phyloP scores from a whole-genome alignment of 768 basidiomycete genomes.

The Mycena kentingensis region DNA sequence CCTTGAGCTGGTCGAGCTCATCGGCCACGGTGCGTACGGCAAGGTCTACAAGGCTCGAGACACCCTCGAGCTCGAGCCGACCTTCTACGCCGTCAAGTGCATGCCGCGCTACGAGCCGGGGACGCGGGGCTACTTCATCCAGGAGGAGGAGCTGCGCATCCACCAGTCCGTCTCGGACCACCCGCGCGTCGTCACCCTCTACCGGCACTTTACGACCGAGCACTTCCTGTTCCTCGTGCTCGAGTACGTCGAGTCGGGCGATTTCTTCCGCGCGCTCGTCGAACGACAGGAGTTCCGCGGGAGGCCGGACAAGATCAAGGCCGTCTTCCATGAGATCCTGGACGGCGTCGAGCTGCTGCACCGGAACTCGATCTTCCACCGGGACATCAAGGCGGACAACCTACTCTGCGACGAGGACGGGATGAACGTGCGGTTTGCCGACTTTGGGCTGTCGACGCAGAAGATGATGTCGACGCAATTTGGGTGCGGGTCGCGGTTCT shows the following conservation, averaged over 20 bases:
- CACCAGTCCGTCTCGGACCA: background rate
- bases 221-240: conserved; percentile 78
- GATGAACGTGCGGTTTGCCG: conserved; percentile 45
- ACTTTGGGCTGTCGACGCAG: conserved; percentile 53
- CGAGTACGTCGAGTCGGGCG: conserved; percentile 78
- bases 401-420: conserved; percentile 64
- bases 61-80: conserved; percentile 23
- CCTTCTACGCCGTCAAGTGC: background rate
- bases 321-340: conserved; percentile 74
- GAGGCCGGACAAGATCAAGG: conserved; percentile 69
- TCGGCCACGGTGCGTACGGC: conserved; percentile 64
- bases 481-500: conserved; percentile 6
- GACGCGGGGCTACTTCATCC: background rate
- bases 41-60: conserved; percentile 84
- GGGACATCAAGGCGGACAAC: conserved; percentile 83
- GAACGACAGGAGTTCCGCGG: conserved; percentile 65
- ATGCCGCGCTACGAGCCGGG: conserved; percentile 10
- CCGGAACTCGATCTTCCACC: conserved; percentile 71
- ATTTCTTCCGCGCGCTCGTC: conserved; percentile 72
- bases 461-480: conserved; percentile 1
- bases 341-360: conserved; percentile 74
- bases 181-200: background rate
- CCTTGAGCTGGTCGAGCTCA: background rate
- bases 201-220: background rate
- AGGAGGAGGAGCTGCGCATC: background rate